Conservation (phyloP, 2,329 filamentous ascomycete species). For the Tolypocladium nubicola region DNA sequence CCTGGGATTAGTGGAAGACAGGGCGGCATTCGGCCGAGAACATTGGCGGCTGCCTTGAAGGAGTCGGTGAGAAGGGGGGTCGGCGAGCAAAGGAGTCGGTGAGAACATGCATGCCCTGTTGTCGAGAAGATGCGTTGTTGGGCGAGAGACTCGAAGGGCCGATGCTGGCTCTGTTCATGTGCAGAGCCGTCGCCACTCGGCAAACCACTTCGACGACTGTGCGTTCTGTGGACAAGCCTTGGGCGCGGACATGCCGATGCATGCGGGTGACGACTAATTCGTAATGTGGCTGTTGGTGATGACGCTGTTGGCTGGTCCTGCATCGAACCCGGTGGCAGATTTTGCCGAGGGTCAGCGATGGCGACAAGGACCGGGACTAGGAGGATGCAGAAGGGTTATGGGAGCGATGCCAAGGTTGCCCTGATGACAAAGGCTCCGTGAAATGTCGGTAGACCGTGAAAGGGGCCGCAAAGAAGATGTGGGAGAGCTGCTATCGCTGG, state of each 20-base stretch:
- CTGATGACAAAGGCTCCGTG: too few species aligned
- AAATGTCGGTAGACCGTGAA: too few species aligned
- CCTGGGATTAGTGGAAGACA: background rate
- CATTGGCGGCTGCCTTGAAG: background rate
- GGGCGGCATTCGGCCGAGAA: background rate
- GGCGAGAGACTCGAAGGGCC: background rate
- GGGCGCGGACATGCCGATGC: background rate
- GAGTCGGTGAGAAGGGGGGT: background rate
- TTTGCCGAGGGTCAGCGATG: too few species aligned
- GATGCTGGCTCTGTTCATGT: too few species aligned
- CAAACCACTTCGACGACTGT: background rate
- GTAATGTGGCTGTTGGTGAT: background rate
- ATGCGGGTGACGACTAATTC: background rate
- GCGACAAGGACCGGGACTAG: too few species aligned
- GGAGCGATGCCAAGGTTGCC: too few species aligned
- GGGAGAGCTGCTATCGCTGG: too few species aligned
- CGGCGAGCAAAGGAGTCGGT: background rate
- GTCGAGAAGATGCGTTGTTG: background rate
- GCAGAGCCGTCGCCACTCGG: background rate
- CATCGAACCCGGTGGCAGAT: too few species aligned
- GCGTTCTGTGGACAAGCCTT: background rate
- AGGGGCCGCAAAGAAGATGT: too few species aligned
- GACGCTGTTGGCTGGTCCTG: too few species aligned
- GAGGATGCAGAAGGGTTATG: too few species aligned
- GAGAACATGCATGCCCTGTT: background rate